Conservation (phyloP, 2,329 filamentous ascomycete species). For the Colletotrichum melonis region DNA sequence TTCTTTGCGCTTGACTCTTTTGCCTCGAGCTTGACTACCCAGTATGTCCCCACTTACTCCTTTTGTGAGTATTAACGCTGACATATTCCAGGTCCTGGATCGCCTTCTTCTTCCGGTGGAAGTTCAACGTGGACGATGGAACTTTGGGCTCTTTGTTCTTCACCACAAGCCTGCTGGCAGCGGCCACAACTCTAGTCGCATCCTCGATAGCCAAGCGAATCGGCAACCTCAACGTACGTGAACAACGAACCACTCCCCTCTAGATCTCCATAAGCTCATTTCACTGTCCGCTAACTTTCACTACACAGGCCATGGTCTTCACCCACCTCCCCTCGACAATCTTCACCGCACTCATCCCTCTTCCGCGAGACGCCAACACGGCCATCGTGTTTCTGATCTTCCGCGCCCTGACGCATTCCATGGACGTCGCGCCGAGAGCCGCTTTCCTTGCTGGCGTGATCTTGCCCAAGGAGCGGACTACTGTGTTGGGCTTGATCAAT, state of each 20-base stretch:
- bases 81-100: neutral
- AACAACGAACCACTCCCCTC: fast-evolving
- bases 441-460: neutral
- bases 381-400: neutral
- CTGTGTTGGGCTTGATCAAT: neutral
- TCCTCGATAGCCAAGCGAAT: neutral
- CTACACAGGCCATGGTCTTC: neutral
- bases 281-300: neutral
- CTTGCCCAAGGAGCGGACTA: neutral
- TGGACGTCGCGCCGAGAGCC: neutral
- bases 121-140: neutral
- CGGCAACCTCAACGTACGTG: neutral
- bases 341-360: neutral
- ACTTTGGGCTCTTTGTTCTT: neutral
- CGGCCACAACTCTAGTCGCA: neutral
- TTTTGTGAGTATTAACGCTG: neutral
- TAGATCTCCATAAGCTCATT: too few species aligned
- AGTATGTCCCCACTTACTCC: neutral
- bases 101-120: neutral
- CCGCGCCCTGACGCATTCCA: neutral
- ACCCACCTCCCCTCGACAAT: neutral
- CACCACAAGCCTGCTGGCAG: neutral
- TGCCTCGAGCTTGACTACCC: neutral
- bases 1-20: neutral
- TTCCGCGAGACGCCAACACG: neutral